Base-by-base conservation (phyloP, 768 basidiomycete species). In the Chalciporus sphaerocephalus region DNA sequence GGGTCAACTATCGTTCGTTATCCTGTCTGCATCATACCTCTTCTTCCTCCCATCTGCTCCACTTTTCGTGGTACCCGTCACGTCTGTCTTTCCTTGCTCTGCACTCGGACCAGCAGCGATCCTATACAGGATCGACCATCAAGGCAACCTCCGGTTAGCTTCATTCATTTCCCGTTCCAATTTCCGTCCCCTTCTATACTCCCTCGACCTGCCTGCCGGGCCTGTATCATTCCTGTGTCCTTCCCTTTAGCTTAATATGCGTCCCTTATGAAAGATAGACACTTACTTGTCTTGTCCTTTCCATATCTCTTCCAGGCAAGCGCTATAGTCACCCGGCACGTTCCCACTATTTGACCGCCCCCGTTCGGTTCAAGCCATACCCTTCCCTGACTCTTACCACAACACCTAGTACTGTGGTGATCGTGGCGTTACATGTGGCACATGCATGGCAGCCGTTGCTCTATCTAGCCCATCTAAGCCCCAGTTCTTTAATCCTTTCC, bases 371-470 rank as follows among this genome's bases (percentile, higher is more conserved):
- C 34, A 44, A 43, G 53, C 35, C 43, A 33, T 34, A 48, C 44
- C 27, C 28, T 40, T 33, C 46, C 47, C 41, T 48, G 30, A 32
- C 44, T 53, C 42, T 55, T 53, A 42, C 44, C 20, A 43, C 54
- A 51, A 48, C 35, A 41, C 40, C 41, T 52, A 37, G 46, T 38
- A 35, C 48, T 21, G 33, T 38, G 15, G 23, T 38, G 47, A 59
- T 59, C 43, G 61, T 55, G 54, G 50, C 57, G 41, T 60, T 52
- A 48, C 65, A 65, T 65, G 63, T 50, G 55, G 56, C 47, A 46
- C 51, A 50, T 66, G 61, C 65, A 79, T 80, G 79, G 72, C 74
- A 46, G 61, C 70, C 38, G 69, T 73, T 41, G 64, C 73, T 42
- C 56, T 71, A 39, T 65, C 66, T 47, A 66, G 54, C 46, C 58